Base-by-base conservation (phyloP, 2,329 filamentous ascomycete genomes). In the Claviceps sp. region DNA sequence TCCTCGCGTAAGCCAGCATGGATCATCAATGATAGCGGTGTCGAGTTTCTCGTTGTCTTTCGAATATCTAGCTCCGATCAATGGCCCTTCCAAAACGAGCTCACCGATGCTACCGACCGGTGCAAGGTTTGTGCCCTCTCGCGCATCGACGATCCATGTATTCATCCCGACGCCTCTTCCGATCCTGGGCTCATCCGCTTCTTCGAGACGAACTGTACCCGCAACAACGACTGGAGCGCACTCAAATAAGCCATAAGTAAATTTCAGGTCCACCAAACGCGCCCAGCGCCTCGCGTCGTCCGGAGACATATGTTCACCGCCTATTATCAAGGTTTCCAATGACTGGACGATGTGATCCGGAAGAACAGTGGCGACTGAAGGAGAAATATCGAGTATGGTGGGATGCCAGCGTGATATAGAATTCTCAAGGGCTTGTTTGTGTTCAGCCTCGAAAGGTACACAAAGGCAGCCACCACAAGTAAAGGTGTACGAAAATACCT, bases 81-180 rank as follows among this genome's bases (percentile, higher is more conserved):
- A 49, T 2, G 60, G 59, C 0, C 62, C 61, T 42, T 65, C 60
- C 5, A 65, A 53, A 3, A 62, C 36, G 2, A 64, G 53, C 47
- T 65, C 63, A 4, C 62, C 63, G 2, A 61, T 44, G 13, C 48
- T 50, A 1, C 61, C 58, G 18, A 60, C 50, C 0, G 61, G 56
- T 0, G 58, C 52, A 4, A 65, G 52, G 1, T 20, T 41, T 36
- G 57, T 18, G 8, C 52, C 52, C 9, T 60, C 52, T 4, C 57
- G 49, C 2, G 58, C 41, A 37, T 54, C 44, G 1, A 62, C 55
- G 2, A 63, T 53, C 62, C 62, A 64, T 3, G 51, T 54, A 13
- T 47, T 47, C 13, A 54, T 22, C 6, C 53, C 53, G 11, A 11
- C 48, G 1, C 53, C 54, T 24, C 40, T 50, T 14, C 56, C 55